phyloP scores from a whole-genome alignment of 805 yeast species.

The Pichia phayaonensis region DNA sequence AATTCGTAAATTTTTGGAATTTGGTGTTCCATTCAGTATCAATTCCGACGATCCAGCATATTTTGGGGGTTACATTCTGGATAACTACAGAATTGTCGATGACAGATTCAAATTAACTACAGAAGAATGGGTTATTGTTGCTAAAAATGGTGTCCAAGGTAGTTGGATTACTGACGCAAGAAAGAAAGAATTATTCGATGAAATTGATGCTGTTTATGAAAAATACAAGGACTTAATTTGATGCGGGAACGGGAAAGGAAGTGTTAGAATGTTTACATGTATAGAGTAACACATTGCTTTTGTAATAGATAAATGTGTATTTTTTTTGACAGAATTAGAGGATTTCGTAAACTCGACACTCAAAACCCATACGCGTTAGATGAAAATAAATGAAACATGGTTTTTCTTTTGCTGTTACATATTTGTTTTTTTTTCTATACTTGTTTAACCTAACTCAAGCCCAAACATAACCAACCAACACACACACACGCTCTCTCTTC shows the following conservation, averaged over 20 bases:
- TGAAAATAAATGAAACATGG: not conserved
- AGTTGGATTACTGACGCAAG: conserved; percentile 62
- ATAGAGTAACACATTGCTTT: no score
- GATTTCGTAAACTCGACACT: no score
- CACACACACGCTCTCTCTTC: no score
- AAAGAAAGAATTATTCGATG: conserved; percentile 38
- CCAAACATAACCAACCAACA: no score
- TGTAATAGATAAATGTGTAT: no score
- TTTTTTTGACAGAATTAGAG: no score
- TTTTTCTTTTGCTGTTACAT: no score
- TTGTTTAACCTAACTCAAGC: no score
- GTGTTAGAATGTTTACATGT: no score
- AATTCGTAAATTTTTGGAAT: conserved; percentile 49
- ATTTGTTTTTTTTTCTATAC: no score
- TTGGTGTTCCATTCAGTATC: conserved; percentile 61
- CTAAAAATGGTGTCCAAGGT: conserved; percentile 59
- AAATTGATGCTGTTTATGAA: conserved; percentile 35
- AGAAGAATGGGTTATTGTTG: conserved; percentile 56
- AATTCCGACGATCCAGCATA: conserved; percentile 80
- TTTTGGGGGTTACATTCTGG: conserved; percentile 78
- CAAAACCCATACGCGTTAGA: not conserved
- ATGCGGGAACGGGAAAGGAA: no score
- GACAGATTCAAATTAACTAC: conserved; percentile 54
- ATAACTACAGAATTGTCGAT: conserved; percentile 64
- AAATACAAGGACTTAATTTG: conserved; percentile 18